Evolutionary conservation across 1,284 basidiomycete species (phyloP), one percentile per base, ranked within the genome.

Genomic region (Termitomyces sp.): DNA sequence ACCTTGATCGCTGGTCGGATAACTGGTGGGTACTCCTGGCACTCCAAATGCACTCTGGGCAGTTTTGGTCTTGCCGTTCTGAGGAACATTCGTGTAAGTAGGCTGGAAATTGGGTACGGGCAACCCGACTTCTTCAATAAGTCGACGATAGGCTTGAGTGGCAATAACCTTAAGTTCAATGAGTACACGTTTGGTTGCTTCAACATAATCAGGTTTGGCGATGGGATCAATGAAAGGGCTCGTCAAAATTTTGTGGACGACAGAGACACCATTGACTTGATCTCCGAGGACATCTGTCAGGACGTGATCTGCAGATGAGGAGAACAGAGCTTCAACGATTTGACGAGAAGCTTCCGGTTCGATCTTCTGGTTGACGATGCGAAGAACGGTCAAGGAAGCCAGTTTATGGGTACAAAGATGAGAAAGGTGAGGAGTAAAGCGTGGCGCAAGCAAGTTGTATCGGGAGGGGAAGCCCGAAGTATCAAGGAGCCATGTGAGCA

Each of bases 361-460:
- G 31, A 86, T 84, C 70, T 92, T 93, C 69, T 96, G 93, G 64
- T 95, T 94, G 65, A 95, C 86, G 61, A 95, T 90, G 61, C 95
- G 81, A 58, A 98, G 77, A 34, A 99, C 92, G 0, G 95, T 97
- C 59, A 94, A 78, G 1, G 93, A 96, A 0, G 97, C 96, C 56
- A 99, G 73, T 74, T 99, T 99, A 77, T 99, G 97, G 1, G 95
- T 97, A 74, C 95, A 97, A 53, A 99, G 78, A 68, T 97, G 94
- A 1, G 92, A 92, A 34, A 99, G 79, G 68, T 99, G 95, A 37
- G 97, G 93, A 0, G 92, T 92, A 68, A 99, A 96, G 39, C 96
- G 89, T 45, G 93, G 93, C 1, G 96, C 93, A 39, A 99, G 78
- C 46, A 99, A 76, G 49, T 88, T 85, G 73, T 96, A 98, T 39